Conservation (phyloP, 495 filamentous ascomycete species). For the Penicillium goetzii region DNA sequence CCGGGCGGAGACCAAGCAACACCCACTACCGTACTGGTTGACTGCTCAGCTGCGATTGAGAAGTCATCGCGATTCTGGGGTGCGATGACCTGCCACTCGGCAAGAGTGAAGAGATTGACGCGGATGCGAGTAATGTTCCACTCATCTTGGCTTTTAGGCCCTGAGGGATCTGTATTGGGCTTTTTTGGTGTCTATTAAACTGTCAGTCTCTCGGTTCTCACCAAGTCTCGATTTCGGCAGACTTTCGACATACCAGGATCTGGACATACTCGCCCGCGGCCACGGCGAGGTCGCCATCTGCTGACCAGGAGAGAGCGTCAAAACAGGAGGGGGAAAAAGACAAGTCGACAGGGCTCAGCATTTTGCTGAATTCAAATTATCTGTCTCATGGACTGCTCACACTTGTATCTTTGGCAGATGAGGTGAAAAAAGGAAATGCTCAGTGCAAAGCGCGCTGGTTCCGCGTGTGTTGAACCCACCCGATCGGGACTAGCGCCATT, state of each 20-base stretch:
- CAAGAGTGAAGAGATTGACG: slow-evolving; percentile 54
- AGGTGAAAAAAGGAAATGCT: not conserved
- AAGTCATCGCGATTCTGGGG: slow-evolving; percentile 52
- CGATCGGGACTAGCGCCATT: slow-evolving; percentile 30
- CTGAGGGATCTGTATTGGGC: slow-evolving; percentile 11
- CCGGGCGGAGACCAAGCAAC: slow-evolving; percentile 67
- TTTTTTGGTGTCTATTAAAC: slow-evolving; percentile 34
- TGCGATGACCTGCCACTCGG: slow-evolving; percentile 55
- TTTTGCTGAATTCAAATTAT: slow-evolving; percentile 13
- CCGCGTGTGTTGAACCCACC: slow-evolving; percentile 7
- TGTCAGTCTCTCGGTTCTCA: not conserved
- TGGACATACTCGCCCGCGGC: slow-evolving; percentile 61
- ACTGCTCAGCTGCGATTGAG: slow-evolving; percentile 68
- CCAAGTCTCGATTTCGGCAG: not conserved
- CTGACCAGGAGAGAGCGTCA: slow-evolving; percentile 64
- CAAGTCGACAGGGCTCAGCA: slow-evolving; percentile 42
- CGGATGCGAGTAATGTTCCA: slow-evolving; percentile 51
- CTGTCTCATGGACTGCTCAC: not conserved
- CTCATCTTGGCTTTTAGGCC: slow-evolving; percentile 19
- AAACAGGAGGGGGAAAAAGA: slow-evolving; percentile 45
- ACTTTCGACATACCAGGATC: slow-evolving; percentile 47
- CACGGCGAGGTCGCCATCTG: slow-evolving; percentile 64
- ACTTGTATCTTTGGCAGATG: not conserved
- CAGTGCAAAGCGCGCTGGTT: slow-evolving; percentile 7
- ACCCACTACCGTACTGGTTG: slow-evolving; percentile 52